Evolutionary conservation across 352 stramenopile species (phyloP), one percentile per base, ranked within the genome.

Genomic region (Globisporangium viniferum): DNA sequence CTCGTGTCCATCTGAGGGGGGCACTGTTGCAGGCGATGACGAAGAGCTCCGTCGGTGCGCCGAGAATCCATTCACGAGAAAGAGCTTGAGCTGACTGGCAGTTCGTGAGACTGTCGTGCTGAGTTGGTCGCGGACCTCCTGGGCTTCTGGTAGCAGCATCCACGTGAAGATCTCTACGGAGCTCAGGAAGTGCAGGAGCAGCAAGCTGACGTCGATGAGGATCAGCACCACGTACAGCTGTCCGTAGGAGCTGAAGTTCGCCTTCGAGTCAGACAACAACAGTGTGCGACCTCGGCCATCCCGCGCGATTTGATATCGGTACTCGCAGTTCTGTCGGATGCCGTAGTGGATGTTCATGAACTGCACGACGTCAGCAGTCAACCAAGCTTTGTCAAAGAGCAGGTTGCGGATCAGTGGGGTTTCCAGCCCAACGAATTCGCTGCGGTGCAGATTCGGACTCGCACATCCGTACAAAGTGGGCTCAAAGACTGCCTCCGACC

Each of bases 221-320:
- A 74, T 64, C 68, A 77, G 66, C 22, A 74, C 31, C 27, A 72
- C 59, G 33, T 77, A 77, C 35, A 77, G 60, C 63, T 68, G 22
- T 5, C 68, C 71, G 3, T 27, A 41, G n/a, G 70, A 75, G 2
- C 66, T 57, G 44, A 72, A 75, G 44, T 75, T 75, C 24, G 24
- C 41, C 9, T 48, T n/a, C 3, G 33, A 31, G 3, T 18, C 18
- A 3, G 56, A 46, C 41, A 24, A 22, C 24, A 27, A 39, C 14
- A 56, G 14, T 14, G 64, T 56, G 0, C 39, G 15, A 24, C 8
- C 51, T 20, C 29, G 29, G 12, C 29, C 15, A 0, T 6, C 46
- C 33, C 68, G 33, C 36, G 71, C 69, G 12, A 55, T 54, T 59
- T 71, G 68, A 15, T 65, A 35, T 6, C 56, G 67, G 7, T 64